These are phyloP conservation scores for Neurospora terricola DNA, from an alignment of 495 filamentous ascomycete genomes.

Conservation along the genomic window DNA sequence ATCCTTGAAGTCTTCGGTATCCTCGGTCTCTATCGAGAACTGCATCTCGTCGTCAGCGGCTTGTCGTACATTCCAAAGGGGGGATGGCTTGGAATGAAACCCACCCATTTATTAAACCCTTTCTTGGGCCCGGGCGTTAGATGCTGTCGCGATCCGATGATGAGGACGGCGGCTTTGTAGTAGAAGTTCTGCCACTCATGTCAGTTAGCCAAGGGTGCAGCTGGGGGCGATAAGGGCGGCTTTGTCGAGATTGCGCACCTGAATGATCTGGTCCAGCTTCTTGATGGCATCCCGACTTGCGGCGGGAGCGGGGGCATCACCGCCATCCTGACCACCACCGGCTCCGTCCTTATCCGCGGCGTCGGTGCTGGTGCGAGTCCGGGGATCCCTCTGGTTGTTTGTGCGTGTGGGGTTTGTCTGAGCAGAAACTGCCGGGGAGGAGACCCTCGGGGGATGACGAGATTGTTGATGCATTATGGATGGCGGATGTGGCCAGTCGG, in stretches of 20 bases:
- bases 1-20: slow-evolving; percentile 75
- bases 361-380: slow-evolving; percentile 28
- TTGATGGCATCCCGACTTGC: slow-evolving; percentile 51
- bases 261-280: slow-evolving; percentile 83
- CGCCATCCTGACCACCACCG: slow-evolving; percentile 24
- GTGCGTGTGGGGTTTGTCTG: slow-evolving; percentile 58
- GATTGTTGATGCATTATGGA: slow-evolving; percentile 73
- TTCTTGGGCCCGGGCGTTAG: slow-evolving; percentile 54
- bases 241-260: slow-evolving; percentile 45
- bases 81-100: slow-evolving; percentile 22
- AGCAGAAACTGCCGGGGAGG: slow-evolving; percentile 56
- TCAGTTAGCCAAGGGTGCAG: slow-evolving; percentile 9
- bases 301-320: slow-evolving; percentile 36
- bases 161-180: slow-evolving; percentile 76
- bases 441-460: slow-evolving; percentile 53
- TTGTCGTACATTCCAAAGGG: not conserved
- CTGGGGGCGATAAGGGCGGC: not conserved
- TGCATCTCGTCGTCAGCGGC: slow-evolving; percentile 23
- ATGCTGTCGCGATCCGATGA: slow-evolving; percentile 67
- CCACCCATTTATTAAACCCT: slow-evolving; percentile 86
- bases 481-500: not conserved
- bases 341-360: slow-evolving; percentile 27
- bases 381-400: slow-evolving; percentile 57
- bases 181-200: slow-evolving; percentile 64
- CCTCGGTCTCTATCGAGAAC: slow-evolving; percentile 93